phyloP scores from a whole-genome alignment of 1,284 basidiomycete species.

The Leccinum pachyderme region DNA sequence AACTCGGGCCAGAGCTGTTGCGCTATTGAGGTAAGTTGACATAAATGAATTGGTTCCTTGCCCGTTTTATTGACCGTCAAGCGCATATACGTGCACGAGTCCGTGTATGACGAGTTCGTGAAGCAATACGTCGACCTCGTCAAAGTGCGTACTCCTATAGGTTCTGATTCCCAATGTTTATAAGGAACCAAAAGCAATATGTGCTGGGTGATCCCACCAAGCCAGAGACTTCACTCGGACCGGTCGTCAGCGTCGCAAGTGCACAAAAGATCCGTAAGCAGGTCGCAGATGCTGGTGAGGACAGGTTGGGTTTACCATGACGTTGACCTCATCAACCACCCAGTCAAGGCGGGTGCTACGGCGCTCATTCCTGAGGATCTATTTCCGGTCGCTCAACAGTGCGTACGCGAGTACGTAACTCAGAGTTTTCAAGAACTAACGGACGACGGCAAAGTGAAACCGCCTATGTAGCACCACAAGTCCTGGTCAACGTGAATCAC shows the following conservation, averaged over 20 bases:
- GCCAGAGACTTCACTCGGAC: slow-evolving; percentile 77
- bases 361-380: slow-evolving; percentile 68
- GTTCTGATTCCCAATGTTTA: background rate
- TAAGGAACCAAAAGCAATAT: slow-evolving; percentile 51
- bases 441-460: slow-evolving; percentile 53
- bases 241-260: slow-evolving; percentile 85
- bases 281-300: slow-evolving; percentile 73
- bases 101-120: slow-evolving; percentile 81
- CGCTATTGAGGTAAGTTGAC: slow-evolving; percentile 62
- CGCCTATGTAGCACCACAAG: slow-evolving; percentile 86
- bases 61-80: slow-evolving; percentile 31
- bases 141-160: slow-evolving; percentile 46
- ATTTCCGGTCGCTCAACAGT: slow-evolving; percentile 72
- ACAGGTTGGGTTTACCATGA: background rate
- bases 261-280: slow-evolving; percentile 85
- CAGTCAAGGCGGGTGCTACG: slow-evolving; percentile 78
- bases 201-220: slow-evolving; percentile 84
- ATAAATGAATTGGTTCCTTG: background rate
- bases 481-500: slow-evolving; percentile 86
- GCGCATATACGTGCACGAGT: slow-evolving; percentile 92
- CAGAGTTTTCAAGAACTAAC: background rate
- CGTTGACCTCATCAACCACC: background rate
- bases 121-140: slow-evolving; percentile 70
- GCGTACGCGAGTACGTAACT: slow-evolving; percentile 23
- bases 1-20: slow-evolving; percentile 96